Base-by-base conservation (phyloP, 2,329 filamentous ascomycete genomes). In the Mycogone perniciosa region DNA sequence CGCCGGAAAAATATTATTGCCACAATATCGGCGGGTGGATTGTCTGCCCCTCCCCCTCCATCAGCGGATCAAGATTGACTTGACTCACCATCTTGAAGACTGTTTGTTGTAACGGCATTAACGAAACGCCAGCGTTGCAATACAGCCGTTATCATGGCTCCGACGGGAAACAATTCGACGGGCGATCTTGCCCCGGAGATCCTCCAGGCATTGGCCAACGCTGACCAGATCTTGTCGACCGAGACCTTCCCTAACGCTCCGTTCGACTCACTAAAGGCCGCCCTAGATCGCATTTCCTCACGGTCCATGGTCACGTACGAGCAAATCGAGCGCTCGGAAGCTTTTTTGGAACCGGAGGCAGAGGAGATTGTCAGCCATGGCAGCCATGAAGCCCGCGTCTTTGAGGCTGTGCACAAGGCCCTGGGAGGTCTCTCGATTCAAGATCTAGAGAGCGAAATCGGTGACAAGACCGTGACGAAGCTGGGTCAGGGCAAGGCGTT, bases 401-500 rank as follows among this genome's bases (percentile, higher is more conserved):
- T 89, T 62, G 82, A 89, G 62, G 86, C 86, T 0, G 74, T 92
- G 51, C 77, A 80, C 59, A 74, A 79, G 57, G 84, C 86, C 31
- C 67, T 90, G 57, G 89, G 92, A 64, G 91, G 90, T 26, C 76
- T 96, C 68, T 86, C 87, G 57, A 86, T 97, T 54, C 74, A 79
- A 57, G 88, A 92, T 58, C 74, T 91, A 51, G 80, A 85, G 70
- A 75, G 74, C 65, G 74, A 74, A 49, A 83, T 92, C 57, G 86
- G 87, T 50, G 82, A 87, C 68, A 88, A 88, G 68, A 83, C 74
- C 44, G 85, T 81, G 41, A 77, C 85, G 45, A 92, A 89, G 72
- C 76, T 96, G 54, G 93, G 93, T n/a, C 87, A 93, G 67, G 90
- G 90, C 61, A 95, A 93, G 73, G 92, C 92, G 33, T 96, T 97